phyloP scores from a whole-genome alignment of 148 eudicot species.

The Dysphania ambrosioides region DNA sequence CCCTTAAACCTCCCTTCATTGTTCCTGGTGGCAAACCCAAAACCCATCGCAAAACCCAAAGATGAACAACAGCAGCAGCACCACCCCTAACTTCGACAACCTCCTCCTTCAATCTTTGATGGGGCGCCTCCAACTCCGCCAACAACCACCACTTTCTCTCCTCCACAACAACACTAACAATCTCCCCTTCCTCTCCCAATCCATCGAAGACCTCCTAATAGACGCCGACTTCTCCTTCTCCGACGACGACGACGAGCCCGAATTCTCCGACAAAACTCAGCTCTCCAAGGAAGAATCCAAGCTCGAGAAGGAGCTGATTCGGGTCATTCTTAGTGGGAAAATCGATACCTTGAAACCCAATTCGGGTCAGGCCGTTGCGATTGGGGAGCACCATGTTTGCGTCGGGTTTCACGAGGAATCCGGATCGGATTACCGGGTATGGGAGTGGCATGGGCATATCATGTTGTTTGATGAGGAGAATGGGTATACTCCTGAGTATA shows the following conservation, averaged over 20 bases:
- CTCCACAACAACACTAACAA: too few relatives aligned
- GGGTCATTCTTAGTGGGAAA: slow-evolving; percentile 58
- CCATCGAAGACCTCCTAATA: slow-evolving; percentile 74
- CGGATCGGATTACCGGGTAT: slow-evolving; percentile 83
- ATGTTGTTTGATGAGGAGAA: slow-evolving; percentile 89
- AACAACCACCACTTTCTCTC: slow-evolving; percentile 3
- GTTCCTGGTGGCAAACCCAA: too few relatives aligned
- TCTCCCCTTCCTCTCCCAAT: slow-evolving; percentile 41
- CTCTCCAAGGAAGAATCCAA: slow-evolving; percentile 72
- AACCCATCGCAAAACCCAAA: too few relatives aligned
- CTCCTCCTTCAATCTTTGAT: slow-evolving; percentile 79
- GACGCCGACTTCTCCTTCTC: slow-evolving; percentile 27
- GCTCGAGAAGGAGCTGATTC: slow-evolving; percentile 74
- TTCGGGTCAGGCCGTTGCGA: slow-evolving; percentile 82
- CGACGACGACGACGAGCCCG: slow-evolving; percentile 14
- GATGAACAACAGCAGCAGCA: not conserved
- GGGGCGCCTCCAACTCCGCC: slow-evolving; percentile 61
- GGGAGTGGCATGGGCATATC: slow-evolving; percentile 99
- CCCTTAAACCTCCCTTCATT: too few relatives aligned
- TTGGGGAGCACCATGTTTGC: slow-evolving; percentile 84
- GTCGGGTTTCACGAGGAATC: slow-evolving; percentile 78
- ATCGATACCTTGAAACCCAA: slow-evolving; percentile 71
- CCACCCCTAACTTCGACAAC: slow-evolving; percentile 65
- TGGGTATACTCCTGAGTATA: slow-evolving; percentile 85
- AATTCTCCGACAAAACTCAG: slow-evolving; percentile 26